phyloP scores from a whole-genome alignment of 371 early-diverging fungal species.

The Dinochytrium kinnereticum region DNA sequence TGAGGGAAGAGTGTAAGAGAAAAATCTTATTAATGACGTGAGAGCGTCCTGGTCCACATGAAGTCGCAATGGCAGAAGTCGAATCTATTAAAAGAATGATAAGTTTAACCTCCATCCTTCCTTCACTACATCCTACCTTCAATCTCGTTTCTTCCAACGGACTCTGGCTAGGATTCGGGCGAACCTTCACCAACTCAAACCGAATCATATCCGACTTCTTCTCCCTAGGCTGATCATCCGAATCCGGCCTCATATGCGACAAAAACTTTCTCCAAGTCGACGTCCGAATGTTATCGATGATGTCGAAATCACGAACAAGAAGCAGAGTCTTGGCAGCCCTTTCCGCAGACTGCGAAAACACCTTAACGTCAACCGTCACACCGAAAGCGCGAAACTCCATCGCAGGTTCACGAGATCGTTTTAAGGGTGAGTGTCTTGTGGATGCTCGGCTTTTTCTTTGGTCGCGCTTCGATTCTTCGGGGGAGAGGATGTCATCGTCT shows the following conservation, averaged over 20 bases:
- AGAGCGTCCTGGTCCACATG: constrained; percentile 95
- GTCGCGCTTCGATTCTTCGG: neutral
- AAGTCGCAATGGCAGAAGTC: constrained; percentile 79
- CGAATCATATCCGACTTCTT: constrained; percentile 70
- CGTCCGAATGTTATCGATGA: constrained; percentile 78
- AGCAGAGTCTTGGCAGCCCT: constrained; percentile 60
- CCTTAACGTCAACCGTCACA: constrained; percentile 46
- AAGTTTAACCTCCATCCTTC: too few relatives aligned
- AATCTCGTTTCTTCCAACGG: constrained; percentile 66
- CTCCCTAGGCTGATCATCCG: constrained; percentile 61
- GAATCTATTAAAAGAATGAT: constrained; percentile 41
- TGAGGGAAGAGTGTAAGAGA: constrained; percentile 48
- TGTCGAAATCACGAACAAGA: constrained; percentile 69
- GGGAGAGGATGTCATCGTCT: neutral
- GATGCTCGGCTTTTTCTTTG: neutral
- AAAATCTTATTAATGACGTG: constrained; percentile 80
- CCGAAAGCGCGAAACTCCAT: constrained; percentile 15
- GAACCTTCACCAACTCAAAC: constrained; percentile 65
- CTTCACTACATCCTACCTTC: constrained; percentile 47
- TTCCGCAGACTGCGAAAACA: constrained; percentile 56
- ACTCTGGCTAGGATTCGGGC: constrained; percentile 59
- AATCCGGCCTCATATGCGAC: constrained; percentile 66
- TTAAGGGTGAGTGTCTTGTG: neutral
- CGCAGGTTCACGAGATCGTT: neutral
- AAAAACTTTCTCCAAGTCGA: constrained; percentile 78